Evolutionary conservation across 306 rosid species (phyloP), one percentile per base, ranked within the genome.

Genomic region (Oxytropis ochrocephala): DNA sequence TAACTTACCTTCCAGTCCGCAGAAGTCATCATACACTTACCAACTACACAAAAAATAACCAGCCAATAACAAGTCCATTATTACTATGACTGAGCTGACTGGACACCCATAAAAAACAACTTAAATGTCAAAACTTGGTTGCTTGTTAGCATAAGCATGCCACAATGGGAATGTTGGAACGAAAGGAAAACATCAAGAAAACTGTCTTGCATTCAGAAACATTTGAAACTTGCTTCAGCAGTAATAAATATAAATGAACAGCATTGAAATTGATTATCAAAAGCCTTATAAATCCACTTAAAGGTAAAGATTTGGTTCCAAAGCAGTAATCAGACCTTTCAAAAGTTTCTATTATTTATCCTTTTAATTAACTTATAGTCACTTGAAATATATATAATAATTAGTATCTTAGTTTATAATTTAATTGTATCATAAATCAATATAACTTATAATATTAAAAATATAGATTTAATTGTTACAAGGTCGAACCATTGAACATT

Each of bases 1-100:
- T 46, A 32, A 36, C 77, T 79, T 83, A 69, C 87, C 82, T 83
- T 69, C 61, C 38, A 8, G 47, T 24, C 64, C 53, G 58, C 47
- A 68, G 44, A 76, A 24, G 71, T 57, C 68, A 29, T 75, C 67
- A 0, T 24, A 24, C 29, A 24, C 2, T 24, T 24, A 24, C 29
- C 29, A 24, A 24, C 29, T 24, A 24, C 29, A 24, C 29, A 24
- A 24, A 33, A 7, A 33, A 6, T 36, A 83, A 69, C 12, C 75
- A 49, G 72, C 80, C 3, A 69, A 56, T 51, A 14, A 63, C 50
- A 65, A 21, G 38, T 62, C 72, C 74, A 54, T 60, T 63, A 64
- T 17, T 70, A 55, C 24, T 27, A 73, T 46, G 11, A 66, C 72
- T 4, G 57, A 78, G 70, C 70, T 12, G 11, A 70, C 77, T 48